These are phyloP conservation scores for Colletotrichum euphorbiae DNA, from an alignment of 2,329 filamentous ascomycete genomes.

Conservation along the genomic window DNA sequence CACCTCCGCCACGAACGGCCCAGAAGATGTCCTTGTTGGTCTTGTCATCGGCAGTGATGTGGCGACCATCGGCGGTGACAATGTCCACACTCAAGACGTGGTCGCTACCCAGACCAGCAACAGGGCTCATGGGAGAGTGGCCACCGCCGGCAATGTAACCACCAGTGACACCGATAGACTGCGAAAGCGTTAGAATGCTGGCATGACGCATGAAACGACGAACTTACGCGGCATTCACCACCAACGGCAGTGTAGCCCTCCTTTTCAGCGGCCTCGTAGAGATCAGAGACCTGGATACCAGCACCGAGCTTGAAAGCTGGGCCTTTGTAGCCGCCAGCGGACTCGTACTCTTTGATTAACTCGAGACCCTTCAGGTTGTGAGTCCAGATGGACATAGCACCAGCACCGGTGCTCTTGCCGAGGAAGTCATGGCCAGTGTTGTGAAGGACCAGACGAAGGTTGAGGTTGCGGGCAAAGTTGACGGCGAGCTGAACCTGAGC, in stretches of 20 bases:
- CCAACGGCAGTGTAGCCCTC: constrained; percentile 62
- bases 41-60: constrained; percentile 54
- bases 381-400: constrained; percentile 60
- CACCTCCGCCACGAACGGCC: constrained; percentile 60
- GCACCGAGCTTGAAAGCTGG: constrained; percentile 66
- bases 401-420: constrained; percentile 64
- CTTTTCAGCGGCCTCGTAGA: constrained; percentile 62
- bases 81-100: constrained; percentile 63
- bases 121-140: constrained; percentile 59
- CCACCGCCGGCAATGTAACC: constrained; percentile 55
- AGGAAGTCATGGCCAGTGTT: constrained; percentile 67
- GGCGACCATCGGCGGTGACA: constrained; percentile 57
- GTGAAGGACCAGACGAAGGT: constrained; percentile 63
- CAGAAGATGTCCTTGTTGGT: constrained; percentile 62
- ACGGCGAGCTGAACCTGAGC: constrained; percentile 59
- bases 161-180: constrained; percentile 46
- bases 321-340: constrained; percentile 50
- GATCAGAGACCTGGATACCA: constrained; percentile 64
- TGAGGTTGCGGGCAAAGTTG: constrained; percentile 58
- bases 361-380: constrained; percentile 56
- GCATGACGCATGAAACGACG: no score
- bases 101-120: constrained; percentile 58
- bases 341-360: constrained; percentile 43
- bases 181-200: not conserved
- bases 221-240: constrained; percentile 60